Evolutionary conservation across 805 yeast species (phyloP).

Genomic region (Sungouiella thailandica): DNA sequence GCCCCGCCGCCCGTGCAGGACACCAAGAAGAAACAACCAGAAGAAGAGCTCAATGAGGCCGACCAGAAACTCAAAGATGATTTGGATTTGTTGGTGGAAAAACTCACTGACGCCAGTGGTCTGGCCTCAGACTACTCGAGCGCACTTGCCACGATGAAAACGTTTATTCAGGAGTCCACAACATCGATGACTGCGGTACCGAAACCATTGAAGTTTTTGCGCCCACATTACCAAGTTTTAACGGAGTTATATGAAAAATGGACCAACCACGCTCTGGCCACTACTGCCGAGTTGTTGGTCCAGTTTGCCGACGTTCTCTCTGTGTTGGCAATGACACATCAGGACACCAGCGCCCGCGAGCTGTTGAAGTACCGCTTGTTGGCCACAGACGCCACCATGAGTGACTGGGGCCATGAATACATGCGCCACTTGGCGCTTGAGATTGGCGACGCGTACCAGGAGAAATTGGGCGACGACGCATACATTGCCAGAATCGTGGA

Average conservation of each 20-base stretch:
- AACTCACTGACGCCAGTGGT: constrained; percentile 53
- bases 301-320: constrained; percentile 85
- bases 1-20: constrained; percentile 16
- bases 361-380: constrained; percentile 73
- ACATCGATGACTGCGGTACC: constrained; percentile 99
- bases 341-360: constrained; percentile 75
- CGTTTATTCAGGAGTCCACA: constrained; percentile 82
- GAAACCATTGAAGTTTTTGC: constrained; percentile 90
- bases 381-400: constrained; percentile 52
- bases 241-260: constrained; percentile 63
- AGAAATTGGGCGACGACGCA: constrained; percentile 35
- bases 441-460: constrained; percentile 82
- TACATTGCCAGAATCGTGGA: constrained; percentile 44
- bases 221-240: constrained; percentile 78
- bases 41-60: constrained; percentile 89
- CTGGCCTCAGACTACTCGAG: constrained; percentile 45
- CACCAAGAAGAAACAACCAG: constrained; percentile 32
- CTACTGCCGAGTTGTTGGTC: constrained; percentile 35
- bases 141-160: constrained; percentile 67
- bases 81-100: constrained; percentile 80
- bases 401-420: constrained; percentile 98
- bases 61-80: constrained; percentile 84
- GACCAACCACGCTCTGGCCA: constrained; percentile 33
- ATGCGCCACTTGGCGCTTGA: constrained; percentile 93
- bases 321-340: constrained; percentile 90